Evolutionary conservation across 805 yeast species (phyloP).

Genomic region (Teunomyces tritomae): DNA sequence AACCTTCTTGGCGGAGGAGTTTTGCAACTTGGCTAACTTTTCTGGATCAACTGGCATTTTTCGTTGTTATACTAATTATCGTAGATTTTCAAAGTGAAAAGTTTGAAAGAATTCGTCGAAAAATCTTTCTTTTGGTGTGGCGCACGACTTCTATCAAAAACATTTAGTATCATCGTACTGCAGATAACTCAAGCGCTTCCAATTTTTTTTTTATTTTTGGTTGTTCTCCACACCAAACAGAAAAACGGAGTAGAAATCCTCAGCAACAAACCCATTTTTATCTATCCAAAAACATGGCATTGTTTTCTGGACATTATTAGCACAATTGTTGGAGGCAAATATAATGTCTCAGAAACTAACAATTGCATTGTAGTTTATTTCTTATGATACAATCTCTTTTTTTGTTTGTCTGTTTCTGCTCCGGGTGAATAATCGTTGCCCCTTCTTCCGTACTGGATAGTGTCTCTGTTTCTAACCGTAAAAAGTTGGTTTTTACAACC

Average conservation of each 20-base stretch:
- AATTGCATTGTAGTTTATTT: no score
- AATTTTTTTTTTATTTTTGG: not conserved
- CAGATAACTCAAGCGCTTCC: not conserved
- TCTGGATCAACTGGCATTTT: constrained; percentile 90
- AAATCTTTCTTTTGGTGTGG: constrained; percentile 4
- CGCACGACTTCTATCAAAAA: not conserved
- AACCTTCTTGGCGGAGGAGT: constrained; percentile 76
- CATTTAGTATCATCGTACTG: not conserved
- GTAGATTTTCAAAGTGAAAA: not conserved
- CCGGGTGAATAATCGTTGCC: no score
- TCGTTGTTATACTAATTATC: not conserved
- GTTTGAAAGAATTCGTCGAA: constrained; percentile 7
- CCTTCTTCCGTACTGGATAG: no score
- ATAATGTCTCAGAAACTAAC: no score
- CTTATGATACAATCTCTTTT: no score
- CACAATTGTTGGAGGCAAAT: no score
- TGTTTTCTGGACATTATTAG: no score
- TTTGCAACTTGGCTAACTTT: constrained; percentile 88
- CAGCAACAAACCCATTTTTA: no score
- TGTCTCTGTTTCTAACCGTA: not conserved
- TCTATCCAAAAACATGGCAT: no score
- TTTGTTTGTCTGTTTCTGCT: no score
- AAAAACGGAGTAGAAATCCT: no score
- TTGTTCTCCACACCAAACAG: no score
- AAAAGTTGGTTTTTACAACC: not conserved